Evolutionary conservation across 129 eudicot species (phyloP).

Genomic region (Sambucus nigra): DNA sequence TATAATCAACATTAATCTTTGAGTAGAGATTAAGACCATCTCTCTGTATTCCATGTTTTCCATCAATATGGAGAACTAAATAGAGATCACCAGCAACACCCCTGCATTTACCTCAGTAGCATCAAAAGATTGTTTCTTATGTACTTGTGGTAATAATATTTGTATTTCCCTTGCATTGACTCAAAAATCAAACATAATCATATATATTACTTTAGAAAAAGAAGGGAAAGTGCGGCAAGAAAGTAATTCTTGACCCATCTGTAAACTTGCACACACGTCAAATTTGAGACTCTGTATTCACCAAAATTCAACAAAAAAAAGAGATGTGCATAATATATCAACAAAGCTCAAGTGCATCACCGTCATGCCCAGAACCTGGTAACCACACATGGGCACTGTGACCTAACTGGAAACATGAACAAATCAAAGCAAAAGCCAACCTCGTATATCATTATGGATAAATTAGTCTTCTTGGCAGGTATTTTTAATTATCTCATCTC

Average conservation of each 20-base stretch:
- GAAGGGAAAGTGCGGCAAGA: not conserved
- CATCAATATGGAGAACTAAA: constrained; percentile 53
- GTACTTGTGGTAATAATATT: not conserved
- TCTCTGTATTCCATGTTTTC: constrained; percentile 62
- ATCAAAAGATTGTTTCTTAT: constrained; percentile 11
- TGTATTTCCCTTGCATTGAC: not conserved
- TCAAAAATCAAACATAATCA: not conserved
- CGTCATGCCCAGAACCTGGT: too few species aligned
- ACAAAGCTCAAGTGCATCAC: too few species aligned
- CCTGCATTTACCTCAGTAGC: constrained; percentile 33
- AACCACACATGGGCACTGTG: too few species aligned
- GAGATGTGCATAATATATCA: too few species aligned
- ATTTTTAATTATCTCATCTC: too few species aligned
- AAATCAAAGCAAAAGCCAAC: too few species aligned
- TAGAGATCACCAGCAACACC: constrained; percentile 70
- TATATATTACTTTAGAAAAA: not conserved
- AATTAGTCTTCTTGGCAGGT: too few species aligned
- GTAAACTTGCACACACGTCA: too few species aligned
- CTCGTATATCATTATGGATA: too few species aligned
- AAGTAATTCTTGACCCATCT: not conserved
- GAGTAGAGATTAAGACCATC: constrained; percentile 82
- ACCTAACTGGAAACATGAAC: too few species aligned
- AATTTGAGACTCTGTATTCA: too few species aligned
- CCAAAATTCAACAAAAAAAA: too few species aligned
- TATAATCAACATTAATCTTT: constrained; percentile 53